Evolutionary conservation across 2,329 filamentous ascomycete species (phyloP).

Genomic region (Amauroascus niger): DNA sequence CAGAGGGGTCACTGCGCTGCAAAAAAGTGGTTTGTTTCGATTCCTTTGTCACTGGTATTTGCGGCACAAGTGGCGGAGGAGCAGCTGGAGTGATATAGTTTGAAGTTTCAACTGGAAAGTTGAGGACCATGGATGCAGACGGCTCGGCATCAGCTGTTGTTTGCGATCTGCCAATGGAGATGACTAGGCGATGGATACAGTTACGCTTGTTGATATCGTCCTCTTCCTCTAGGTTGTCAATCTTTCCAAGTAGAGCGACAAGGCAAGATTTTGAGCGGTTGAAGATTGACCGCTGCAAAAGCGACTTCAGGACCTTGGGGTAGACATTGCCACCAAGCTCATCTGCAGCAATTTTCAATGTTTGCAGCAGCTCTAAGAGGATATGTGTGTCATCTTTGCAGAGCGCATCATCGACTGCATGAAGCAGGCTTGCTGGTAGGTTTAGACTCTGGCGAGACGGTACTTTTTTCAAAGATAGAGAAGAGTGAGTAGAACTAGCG

Average conservation of each 20-base stretch:
- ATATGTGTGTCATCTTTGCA: constrained; percentile 35
- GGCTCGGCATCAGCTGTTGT: constrained; percentile 46
- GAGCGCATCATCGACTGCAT: constrained; percentile 35
- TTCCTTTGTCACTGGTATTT: constrained; percentile 57
- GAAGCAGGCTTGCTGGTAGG: constrained; percentile 49
- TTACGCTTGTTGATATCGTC: constrained; percentile 93
- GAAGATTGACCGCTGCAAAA: constrained; percentile 47
- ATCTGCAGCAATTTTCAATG: constrained; percentile 47
- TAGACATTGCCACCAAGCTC: constrained; percentile 56
- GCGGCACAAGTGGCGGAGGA: constrained; percentile 53
- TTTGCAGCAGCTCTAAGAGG: constrained; percentile 44
- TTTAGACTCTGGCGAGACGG: constrained; percentile 66
- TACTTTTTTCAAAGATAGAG: constrained; percentile 62
- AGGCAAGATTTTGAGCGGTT: constrained; percentile 67
- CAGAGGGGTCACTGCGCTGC: constrained; percentile 61
- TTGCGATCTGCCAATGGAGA: constrained; percentile 73
- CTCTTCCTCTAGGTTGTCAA: constrained; percentile 67
- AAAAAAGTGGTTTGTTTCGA: constrained; percentile 51
- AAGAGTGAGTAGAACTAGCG: constrained; percentile 57
- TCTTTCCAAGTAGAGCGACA: constrained; percentile 55
- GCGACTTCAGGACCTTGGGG: constrained; percentile 45
- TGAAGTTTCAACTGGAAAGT: constrained; percentile 46
- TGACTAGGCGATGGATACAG: constrained; percentile 83
- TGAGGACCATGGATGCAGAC: constrained; percentile 43
- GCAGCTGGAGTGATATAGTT: constrained; percentile 74